These are phyloP conservation scores for Beauveria asiatica DNA, from an alignment of 2,329 filamentous ascomycete genomes.

Conservation along the genomic window DNA sequence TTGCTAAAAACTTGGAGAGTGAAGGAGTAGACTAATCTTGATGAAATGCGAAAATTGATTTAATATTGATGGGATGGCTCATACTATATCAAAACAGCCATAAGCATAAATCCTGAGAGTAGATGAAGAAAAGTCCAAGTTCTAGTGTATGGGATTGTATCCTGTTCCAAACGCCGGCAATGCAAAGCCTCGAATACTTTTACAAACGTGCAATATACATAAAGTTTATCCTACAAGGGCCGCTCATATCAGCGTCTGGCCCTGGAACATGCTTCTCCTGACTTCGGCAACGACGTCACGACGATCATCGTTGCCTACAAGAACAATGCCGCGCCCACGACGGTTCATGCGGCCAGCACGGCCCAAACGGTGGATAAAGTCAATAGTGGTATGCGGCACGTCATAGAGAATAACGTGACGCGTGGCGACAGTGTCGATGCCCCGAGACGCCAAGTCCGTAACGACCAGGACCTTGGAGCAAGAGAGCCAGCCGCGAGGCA, in stretches of 20 bases:
- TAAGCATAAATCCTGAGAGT: neutral
- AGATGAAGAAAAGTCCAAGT: neutral
- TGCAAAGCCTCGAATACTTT: neutral
- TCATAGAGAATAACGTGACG: slow-evolving; percentile 90
- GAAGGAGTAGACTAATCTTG: too few species aligned
- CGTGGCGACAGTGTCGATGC: slow-evolving; percentile 89
- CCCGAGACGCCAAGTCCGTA: slow-evolving; percentile 84
- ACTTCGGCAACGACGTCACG: slow-evolving; percentile 89
- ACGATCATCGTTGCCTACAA: slow-evolving; percentile 83
- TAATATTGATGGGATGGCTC: too few species aligned
- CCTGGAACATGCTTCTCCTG: slow-evolving; percentile 78
- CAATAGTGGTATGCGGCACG: slow-evolving; percentile 94
- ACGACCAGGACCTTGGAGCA: slow-evolving; percentile 90
- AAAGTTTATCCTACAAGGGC: neutral
- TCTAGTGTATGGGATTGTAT: neutral
- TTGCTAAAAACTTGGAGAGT: too few species aligned
- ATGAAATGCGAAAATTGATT: too few species aligned
- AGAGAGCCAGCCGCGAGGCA: slow-evolving; percentile 44
- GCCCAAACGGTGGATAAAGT: slow-evolving; percentile 94
- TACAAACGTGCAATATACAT: slow-evolving; percentile 3
- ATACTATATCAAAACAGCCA: too few species aligned
- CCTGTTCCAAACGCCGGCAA: neutral
- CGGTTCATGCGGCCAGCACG: slow-evolving; percentile 88
- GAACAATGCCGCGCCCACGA: slow-evolving; percentile 77
- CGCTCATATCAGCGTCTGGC: slow-evolving; percentile 62